These are phyloP conservation scores for Aspergillus udagawae DNA, from an alignment of 2,329 filamentous ascomycete species.

Conservation along the genomic window DNA sequence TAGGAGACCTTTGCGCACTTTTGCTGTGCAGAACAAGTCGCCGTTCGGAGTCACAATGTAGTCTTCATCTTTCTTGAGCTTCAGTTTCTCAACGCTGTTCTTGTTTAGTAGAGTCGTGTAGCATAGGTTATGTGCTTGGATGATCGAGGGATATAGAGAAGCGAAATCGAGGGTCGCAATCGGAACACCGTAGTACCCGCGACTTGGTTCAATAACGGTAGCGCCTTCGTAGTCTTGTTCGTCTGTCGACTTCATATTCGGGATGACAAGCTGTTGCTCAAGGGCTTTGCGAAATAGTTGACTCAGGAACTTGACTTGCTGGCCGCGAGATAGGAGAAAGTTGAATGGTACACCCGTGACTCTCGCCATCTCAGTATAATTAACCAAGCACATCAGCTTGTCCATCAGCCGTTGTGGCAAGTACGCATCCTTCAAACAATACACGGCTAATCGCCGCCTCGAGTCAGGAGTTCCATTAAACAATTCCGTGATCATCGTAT, in stretches of 20 bases:
- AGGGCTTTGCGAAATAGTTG: conserved; percentile 93
- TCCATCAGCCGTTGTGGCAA: conserved; percentile 92
- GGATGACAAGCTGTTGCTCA: conserved; percentile 90
- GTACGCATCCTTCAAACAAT: conserved; percentile 97
- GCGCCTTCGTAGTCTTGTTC: conserved; percentile 97
- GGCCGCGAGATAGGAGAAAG: conserved; percentile 82
- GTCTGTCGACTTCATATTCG: conserved; percentile 69
- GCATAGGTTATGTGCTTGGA: conserved; percentile 96
- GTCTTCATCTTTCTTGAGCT: conserved; percentile 81
- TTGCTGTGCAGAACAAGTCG: conserved; percentile 84
- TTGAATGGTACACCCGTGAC: conserved; percentile 98
- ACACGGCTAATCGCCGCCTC: conserved; percentile 81
- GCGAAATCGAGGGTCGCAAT: conserved; percentile 98
- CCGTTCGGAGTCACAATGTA: conserved; percentile 96
- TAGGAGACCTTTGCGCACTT: conserved; percentile 84
- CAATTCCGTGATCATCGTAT: conserved; percentile 98
- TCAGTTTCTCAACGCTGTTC: conserved; percentile 68
- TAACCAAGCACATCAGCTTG: conserved; percentile 96
- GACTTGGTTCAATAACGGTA: conserved; percentile 91
- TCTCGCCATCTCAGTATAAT: conserved; percentile 99
- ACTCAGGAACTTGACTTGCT: conserved; percentile 97
- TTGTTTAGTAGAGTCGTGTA: conserved; percentile 91
- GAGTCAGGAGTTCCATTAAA: conserved; percentile 97
- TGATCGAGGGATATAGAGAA: conserved; percentile 96
- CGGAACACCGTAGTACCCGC: conserved; percentile 91